Conservation (phyloP, 129 eudicot species). For the Silybum marianum region DNA sequence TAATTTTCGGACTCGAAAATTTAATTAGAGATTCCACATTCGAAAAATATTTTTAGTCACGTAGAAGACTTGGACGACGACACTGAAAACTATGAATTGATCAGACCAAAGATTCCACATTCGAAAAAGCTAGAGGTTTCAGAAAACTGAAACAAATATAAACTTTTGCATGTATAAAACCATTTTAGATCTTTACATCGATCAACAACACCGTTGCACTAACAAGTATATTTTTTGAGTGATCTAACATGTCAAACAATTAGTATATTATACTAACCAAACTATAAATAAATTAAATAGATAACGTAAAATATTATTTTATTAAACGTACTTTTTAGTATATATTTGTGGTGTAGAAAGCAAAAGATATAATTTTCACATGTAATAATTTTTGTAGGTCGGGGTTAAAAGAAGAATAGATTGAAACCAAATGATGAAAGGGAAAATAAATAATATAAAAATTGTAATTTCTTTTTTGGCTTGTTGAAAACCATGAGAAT, state of each 20-base stretch:
- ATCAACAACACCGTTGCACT: neutral
- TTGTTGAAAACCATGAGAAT: slow-evolving; percentile 18
- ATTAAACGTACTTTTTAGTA: neutral
- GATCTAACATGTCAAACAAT: too few relatives aligned
- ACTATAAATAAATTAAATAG: neutral
- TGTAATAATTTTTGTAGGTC: slow-evolving; percentile 17
- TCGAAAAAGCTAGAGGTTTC: neutral
- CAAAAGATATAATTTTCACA: slow-evolving; percentile 9
- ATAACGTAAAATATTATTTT: neutral
- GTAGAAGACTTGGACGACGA: neutral
- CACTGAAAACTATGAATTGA: neutral
- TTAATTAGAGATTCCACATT: neutral
- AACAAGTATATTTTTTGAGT: too few relatives aligned
- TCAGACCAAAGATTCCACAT: neutral
- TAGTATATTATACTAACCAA: neutral
- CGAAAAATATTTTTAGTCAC: neutral
- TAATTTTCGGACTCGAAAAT: neutral
- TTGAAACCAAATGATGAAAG: slow-evolving; percentile 23
- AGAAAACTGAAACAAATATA: too few relatives aligned
- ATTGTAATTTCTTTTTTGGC: neutral
- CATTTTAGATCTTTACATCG: neutral
- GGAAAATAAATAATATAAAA: neutral
- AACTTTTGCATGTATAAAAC: neutral
- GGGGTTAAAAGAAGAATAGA: slow-evolving; percentile 19
- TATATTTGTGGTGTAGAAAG: neutral